Conservation (phyloP, 441 rosid genomes). For the Iberis amara region DNA sequence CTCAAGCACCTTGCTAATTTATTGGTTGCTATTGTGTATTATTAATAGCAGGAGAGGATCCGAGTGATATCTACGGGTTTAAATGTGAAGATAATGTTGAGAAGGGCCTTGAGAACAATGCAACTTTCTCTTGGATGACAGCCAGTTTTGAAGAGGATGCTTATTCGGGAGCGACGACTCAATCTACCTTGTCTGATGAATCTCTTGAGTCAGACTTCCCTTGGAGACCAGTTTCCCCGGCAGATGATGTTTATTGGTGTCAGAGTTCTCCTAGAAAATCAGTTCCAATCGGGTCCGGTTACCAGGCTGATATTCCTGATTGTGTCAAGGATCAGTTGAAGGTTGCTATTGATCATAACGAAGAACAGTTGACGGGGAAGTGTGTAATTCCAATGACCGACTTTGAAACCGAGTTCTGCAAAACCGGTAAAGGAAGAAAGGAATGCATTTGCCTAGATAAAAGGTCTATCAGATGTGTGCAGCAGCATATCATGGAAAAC, state of each 20-base stretch:
- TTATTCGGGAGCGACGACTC: slow-evolving; percentile 29
- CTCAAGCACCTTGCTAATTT: slow-evolving; percentile 14
- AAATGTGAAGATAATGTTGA: slow-evolving; percentile 30
- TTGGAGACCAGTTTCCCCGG: slow-evolving; percentile 30
- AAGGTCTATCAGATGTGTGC: slow-evolving; percentile 49
- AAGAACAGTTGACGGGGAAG: slow-evolving; percentile 32
- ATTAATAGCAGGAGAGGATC: slow-evolving; percentile 34
- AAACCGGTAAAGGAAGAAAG: slow-evolving; percentile 30
- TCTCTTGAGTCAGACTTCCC: slow-evolving; percentile 35
- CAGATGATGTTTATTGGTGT: slow-evolving; percentile 37
- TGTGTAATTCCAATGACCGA: slow-evolving; percentile 45
- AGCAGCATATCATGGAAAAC: slow-evolving; percentile 47
- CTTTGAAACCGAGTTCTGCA: slow-evolving; percentile 24
- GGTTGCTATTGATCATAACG: slow-evolving; percentile 16
- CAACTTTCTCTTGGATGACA: slow-evolving; percentile 27
- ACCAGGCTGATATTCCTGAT: slow-evolving; percentile 58
- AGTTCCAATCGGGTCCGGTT: slow-evolving; percentile 54
- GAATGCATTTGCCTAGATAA: slow-evolving; percentile 43
- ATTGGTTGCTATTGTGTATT: slow-evolving; percentile 13
- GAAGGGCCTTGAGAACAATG: slow-evolving; percentile 30
- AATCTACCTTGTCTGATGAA: slow-evolving; percentile 36
- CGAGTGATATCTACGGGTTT: slow-evolving; percentile 29
- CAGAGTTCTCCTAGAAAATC: slow-evolving; percentile 43
- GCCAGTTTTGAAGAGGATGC: slow-evolving; percentile 41
- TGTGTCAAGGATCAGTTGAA: slow-evolving; percentile 27